Conservation (phyloP, 1,139 yeast species). For the Eremothecium sinecaudum region DNA sequence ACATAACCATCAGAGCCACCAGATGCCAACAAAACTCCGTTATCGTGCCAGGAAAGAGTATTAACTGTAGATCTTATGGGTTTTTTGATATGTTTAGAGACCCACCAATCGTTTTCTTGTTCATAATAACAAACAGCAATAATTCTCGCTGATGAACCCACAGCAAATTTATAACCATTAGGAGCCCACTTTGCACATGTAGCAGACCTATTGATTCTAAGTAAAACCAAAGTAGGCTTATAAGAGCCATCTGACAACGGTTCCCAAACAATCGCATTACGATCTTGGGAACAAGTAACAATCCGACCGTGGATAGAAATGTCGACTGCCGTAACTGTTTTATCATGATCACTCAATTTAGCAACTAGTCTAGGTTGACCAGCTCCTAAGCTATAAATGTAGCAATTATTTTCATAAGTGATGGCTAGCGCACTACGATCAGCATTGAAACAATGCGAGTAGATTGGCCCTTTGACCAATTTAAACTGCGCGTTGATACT, state of each 20-base stretch:
- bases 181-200: slow-evolving; percentile 94
- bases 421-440: slow-evolving; percentile 66
- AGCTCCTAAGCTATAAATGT: slow-evolving; percentile 56
- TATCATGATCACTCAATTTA: slow-evolving; percentile 75
- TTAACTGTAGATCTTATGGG: slow-evolving; percentile 84
- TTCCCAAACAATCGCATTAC: slow-evolving; percentile 97
- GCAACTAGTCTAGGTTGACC: slow-evolving; percentile 40
- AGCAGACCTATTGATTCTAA: slow-evolving; percentile 91
- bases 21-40: slow-evolving; percentile 75
- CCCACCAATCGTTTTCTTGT: slow-evolving; percentile 98
- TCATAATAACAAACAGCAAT: slow-evolving; percentile 96
- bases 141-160: slow-evolving; percentile 89
- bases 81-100: slow-evolving; percentile 90
- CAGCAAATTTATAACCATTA: slow-evolving; percentile 86
- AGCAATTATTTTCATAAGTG: slow-evolving; percentile 69
- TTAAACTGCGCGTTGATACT: slow-evolving; percentile 36
- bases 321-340: slow-evolving; percentile 90
- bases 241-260: slow-evolving; percentile 50
- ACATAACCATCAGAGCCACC: slow-evolving; percentile 96
- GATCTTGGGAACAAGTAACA: slow-evolving; percentile 94
- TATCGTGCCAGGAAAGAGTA: slow-evolving; percentile 89
- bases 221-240: slow-evolving; percentile 85
- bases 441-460: slow-evolving; percentile 79
- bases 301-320: slow-evolving; percentile 82
- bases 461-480: slow-evolving; percentile 77